Conservation (phyloP, 2,329 filamentous ascomycete species). For the Clonostachys byssicola region DNA sequence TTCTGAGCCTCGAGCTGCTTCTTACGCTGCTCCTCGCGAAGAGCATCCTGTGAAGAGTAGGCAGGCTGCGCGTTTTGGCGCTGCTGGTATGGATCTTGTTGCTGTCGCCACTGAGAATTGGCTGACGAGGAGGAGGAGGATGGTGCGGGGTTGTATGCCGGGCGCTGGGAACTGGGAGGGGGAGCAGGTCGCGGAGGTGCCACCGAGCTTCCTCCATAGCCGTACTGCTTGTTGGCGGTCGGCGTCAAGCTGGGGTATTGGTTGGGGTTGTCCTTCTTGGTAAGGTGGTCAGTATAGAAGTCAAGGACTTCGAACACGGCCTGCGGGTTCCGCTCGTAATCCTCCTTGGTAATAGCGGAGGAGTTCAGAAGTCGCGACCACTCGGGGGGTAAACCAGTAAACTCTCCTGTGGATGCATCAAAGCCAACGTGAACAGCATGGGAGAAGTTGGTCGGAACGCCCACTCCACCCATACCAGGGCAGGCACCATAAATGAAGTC, state of each 20-base stretch:
- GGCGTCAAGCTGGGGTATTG: conserved; percentile 66
- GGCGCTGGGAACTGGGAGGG: conserved; percentile 10
- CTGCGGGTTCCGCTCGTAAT: conserved; percentile 95
- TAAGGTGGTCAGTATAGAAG: conserved; percentile 77
- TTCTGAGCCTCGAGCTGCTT: conserved; percentile 58
- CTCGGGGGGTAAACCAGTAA: conserved; percentile 89
- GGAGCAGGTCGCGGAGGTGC: conserved; percentile 67
- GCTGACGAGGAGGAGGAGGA: conserved; percentile 21
- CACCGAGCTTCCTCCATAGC: conserved; percentile 55
- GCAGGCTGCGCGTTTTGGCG: conserved; percentile 47
- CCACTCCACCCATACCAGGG: conserved; percentile 95
- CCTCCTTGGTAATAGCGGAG: conserved; percentile 96
- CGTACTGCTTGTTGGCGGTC: conserved; percentile 60
- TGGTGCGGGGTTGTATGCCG: too few species aligned
- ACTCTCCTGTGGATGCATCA: conserved; percentile 90
- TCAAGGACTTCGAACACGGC: conserved; percentile 77
- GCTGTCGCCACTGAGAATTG: conserved; percentile 30
- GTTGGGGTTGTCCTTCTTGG: conserved; percentile 70
- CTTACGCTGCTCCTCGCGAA: conserved; percentile 55
- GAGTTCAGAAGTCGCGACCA: conserved; percentile 97
- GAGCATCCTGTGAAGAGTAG: conserved; percentile 45
- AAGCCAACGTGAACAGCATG: conserved; percentile 97
- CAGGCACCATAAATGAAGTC: conserved; percentile 96
- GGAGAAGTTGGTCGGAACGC: conserved; percentile 97
- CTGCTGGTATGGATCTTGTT: conserved; percentile 36